Evolutionary conservation across 768 basidiomycete species (phyloP), one percentile per base, ranked within the genome.

Genomic region (Pulveroboletus sp.): DNA sequence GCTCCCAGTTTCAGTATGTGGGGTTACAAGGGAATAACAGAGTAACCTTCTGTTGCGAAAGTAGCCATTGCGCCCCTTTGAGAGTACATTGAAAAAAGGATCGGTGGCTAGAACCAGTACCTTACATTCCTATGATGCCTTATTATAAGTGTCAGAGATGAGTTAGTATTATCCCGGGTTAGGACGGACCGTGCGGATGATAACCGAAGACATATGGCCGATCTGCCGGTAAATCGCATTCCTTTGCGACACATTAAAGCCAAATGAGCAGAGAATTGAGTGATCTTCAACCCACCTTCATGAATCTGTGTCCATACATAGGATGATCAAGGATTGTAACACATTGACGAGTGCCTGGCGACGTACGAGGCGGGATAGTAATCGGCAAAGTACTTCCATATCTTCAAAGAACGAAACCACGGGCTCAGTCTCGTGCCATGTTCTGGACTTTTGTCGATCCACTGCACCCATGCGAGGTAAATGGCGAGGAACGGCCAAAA

Each of bases 51-150:
- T 19, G 93, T 94, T 3, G 84, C 95, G 58, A 99, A 98, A n/a
- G 93, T 97, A 10, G 89, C 89, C 35, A 96, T 73, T 5, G 93
- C 91, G 35, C 93, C 93, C 89, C 92, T 94, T 36, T 40, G 17
- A 53, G 29, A 46, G 35, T 17, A 24, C 3, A 16, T 31, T 47
- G 27, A 49, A n/a, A 12, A 22, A 36, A 3, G 9, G 14, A 17
- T 42, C n/a, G 31, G 19, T 17, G 6, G 38, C n/a, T 9, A 49
- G 19, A 40, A 26, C 6, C 0, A 17, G 41, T 8, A 10, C 70
- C 87, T 62, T 74, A 95, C 93, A 96, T 97, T 60, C 95, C 94
- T 65, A 99, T 97, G 57, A 99, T 97, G 34, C 93, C 91, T 93
- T 56, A 49, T 39, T 35, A 7, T 14, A 40, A n/a, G 6, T 9